phyloP scores from a whole-genome alignment of 768 basidiomycete genomes.

The Wakefieldia striispora region DNA sequence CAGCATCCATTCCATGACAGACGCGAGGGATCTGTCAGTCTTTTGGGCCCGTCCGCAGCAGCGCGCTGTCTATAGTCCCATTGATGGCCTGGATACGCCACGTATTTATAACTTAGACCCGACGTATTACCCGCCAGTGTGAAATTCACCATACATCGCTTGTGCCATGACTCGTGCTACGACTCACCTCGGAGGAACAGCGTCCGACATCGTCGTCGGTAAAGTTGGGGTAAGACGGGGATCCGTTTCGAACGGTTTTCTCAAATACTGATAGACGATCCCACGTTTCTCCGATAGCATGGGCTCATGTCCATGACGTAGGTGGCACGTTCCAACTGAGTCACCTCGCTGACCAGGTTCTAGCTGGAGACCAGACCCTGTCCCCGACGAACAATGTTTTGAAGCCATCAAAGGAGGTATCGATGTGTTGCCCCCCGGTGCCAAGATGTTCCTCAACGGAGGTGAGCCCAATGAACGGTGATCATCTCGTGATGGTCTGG shows the following conservation, averaged over 20 bases:
- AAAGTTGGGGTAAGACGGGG: conserved; percentile 36
- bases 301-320: conserved; percentile 62
- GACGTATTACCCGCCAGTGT: no score
- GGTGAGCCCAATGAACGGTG: conserved; percentile 27
- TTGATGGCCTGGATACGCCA: no score
- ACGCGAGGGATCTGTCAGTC: no score
- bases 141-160: no score
- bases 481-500: not conserved
- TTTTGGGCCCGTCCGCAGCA: no score
- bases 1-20: no score
- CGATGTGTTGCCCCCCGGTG: conserved; percentile 39
- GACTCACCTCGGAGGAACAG: conserved; percentile 38
- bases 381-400: conserved; percentile 59
- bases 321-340: not conserved
- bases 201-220: conserved; percentile 35
- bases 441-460: conserved; percentile 51
- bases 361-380: conserved; percentile 43
- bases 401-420: conserved; percentile 55
- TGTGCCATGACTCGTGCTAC: conserved; percentile 30
- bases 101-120: no score
- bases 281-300: conserved; percentile 26
- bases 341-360: not conserved
- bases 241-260: not conserved
- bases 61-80: no score
- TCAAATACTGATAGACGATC: not conserved